A percentile compares a stretch with the other conserved stretches of the same genome.
phyloP scores from a whole-genome alignment of 495 filamentous ascomycete species.

The Hypoxylon trugodes region DNA sequence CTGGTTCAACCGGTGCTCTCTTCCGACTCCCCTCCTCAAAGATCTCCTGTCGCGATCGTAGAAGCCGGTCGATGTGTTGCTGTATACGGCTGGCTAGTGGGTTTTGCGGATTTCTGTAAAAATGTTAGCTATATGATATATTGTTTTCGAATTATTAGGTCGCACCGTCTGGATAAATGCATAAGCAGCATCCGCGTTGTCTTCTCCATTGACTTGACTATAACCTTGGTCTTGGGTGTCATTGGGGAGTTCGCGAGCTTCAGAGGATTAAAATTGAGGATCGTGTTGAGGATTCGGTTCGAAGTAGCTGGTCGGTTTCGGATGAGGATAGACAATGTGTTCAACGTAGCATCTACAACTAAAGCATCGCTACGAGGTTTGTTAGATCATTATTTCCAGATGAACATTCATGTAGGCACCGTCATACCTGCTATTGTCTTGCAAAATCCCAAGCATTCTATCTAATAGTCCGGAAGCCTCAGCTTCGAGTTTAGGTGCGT shows the following conservation, averaged over 20 bases:
- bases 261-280: conserved; percentile 92
- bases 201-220: conserved; percentile 91
- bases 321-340: conserved; percentile 81
- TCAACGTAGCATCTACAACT: conserved; percentile 90
- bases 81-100: conserved; percentile 76
- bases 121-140: conserved; percentile 33
- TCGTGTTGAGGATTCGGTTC: conserved; percentile 81
- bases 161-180: conserved; percentile 79
- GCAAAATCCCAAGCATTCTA: conserved; percentile 83
- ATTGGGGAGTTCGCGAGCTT: conserved; percentile 78
- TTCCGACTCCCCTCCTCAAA: conserved; percentile 83
- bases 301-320: conserved; percentile 81
- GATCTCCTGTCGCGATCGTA: conserved; percentile 74
- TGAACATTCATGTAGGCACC: background rate
- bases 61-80: conserved; percentile 79
- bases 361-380: conserved; percentile 75
- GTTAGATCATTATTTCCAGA: conserved; percentile 15
- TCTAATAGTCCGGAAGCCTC: conserved; percentile 91
- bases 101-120: conserved; percentile 71
- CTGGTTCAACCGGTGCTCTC: conserved; percentile 71
- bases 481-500: conserved; percentile 83
- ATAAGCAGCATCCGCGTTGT: conserved; percentile 83
- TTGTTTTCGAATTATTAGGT: background rate
- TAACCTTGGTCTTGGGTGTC: conserved; percentile 78
- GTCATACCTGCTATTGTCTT: conserved; percentile 80